phyloP scores from a whole-genome alignment of 2,329 filamentous ascomycete genomes.

The Microdochium bolleyi region DNA sequence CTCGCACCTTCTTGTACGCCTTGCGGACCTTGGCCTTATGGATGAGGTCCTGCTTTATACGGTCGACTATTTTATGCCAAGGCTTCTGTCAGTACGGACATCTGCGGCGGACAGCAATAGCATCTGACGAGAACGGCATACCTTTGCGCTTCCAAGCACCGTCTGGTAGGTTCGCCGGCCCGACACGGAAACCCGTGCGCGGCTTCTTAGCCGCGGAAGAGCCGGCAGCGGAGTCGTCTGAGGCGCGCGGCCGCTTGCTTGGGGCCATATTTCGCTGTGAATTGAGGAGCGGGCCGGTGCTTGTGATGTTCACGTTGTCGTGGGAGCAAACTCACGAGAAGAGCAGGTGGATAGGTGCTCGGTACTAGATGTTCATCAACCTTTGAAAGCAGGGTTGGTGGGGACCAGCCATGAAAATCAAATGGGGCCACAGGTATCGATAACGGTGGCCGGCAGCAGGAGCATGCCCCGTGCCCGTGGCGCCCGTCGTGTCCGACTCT shows the following conservation, averaged over 20 bases:
- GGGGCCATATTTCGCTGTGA: slow-evolving; percentile 39
- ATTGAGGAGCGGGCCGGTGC: not conserved
- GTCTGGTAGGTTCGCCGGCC: slow-evolving; percentile 84
- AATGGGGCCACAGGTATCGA: no score
- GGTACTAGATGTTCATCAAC: no score
- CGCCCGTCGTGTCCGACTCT: no score
- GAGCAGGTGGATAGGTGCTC: no score
- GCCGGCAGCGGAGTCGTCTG: slow-evolving; percentile 23
- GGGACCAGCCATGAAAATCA: no score
- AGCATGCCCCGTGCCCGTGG: no score
- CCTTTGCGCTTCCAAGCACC: slow-evolving; percentile 78
- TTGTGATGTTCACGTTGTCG: not conserved
- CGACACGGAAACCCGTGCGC: slow-evolving; percentile 73
- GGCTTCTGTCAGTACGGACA: no score
- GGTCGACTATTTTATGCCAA: slow-evolving; percentile 51
- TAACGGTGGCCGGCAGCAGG: no score
- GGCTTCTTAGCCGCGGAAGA: slow-evolving; percentile 39
- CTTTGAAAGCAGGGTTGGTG: no score
- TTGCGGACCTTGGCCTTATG: slow-evolving; percentile 92
- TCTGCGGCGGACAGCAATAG: not conserved
- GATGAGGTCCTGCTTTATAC: slow-evolving; percentile 84
- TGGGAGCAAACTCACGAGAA: no score
- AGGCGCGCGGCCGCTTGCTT: slow-evolving; percentile 44
- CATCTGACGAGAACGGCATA: slow-evolving; percentile 11
- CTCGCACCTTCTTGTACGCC: slow-evolving; percentile 81